These are phyloP conservation scores for Pseudonitzschia multiseries DNA, from an alignment of 108 stramenopile genomes.

Conservation along the genomic window DNA sequence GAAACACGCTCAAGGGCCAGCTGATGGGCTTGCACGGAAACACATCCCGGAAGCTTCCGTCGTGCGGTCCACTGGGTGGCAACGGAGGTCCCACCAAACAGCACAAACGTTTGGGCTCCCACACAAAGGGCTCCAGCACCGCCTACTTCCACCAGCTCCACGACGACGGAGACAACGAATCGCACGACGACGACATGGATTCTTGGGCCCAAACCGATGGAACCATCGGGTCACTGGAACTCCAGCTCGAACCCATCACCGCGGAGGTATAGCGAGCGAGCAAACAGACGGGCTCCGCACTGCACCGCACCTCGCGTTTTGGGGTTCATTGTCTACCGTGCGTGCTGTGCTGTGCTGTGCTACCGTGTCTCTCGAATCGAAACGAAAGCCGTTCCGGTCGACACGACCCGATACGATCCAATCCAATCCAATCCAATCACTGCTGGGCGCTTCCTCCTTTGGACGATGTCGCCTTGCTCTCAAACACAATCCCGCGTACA, in stretches of 20 bases:
- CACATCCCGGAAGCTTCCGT: not conserved
- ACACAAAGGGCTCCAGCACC: not conserved
- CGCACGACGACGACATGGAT: slow-evolving; percentile 30
- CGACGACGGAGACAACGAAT: not conserved
- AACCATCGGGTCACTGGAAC: slow-evolving; percentile 50
- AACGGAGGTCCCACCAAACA: not conserved
- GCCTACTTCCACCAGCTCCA: not conserved
- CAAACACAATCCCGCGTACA: too few species aligned
- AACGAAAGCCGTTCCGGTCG: too few species aligned
- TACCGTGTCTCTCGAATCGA: too few species aligned
- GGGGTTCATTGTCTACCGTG: too few species aligned
- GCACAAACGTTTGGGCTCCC: not conserved
- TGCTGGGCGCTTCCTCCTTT: too few species aligned
- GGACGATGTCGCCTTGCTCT: too few species aligned
- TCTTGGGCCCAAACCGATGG: slow-evolving; percentile 58
- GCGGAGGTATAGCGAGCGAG: slow-evolving; percentile 34
- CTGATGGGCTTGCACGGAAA: slow-evolving; percentile 22
- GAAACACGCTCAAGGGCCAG: slow-evolving; percentile 30
- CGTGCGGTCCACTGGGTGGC: not conserved
- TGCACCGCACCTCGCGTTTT: too few species aligned
- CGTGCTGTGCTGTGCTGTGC: too few species aligned
- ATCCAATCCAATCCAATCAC: too few species aligned
- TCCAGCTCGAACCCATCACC: slow-evolving; percentile 45
- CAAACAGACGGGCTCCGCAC: too few species aligned
- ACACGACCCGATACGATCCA: too few species aligned